Conservation (phyloP, 2,329 filamentous ascomycete genomes). For the Ophiostoma sp. region DNA sequence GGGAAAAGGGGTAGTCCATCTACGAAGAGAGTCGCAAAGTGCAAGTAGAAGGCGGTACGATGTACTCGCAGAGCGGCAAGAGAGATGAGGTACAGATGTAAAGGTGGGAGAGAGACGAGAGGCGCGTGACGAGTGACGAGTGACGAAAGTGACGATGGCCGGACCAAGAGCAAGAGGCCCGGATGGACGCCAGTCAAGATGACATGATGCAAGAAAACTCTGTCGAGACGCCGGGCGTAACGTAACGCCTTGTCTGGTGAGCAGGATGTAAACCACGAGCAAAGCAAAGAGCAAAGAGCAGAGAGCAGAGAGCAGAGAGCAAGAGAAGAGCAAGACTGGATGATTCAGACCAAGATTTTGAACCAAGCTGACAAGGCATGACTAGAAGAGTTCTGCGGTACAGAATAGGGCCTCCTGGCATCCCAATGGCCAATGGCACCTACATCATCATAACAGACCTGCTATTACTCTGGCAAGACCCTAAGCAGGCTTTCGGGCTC, state of each 20-base stretch:
- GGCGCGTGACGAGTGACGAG: too few species aligned
- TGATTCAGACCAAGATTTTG: neutral
- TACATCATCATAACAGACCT: neutral
- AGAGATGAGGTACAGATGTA: neutral
- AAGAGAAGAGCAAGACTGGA: neutral
- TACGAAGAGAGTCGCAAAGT: neutral
- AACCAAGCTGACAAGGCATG: neutral
- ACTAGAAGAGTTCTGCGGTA: neutral
- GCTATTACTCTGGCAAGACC: neutral
- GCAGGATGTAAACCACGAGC: neutral
- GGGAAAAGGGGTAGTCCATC: slow-evolving; percentile 10
- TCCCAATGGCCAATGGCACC: neutral
- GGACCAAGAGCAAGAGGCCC: neutral
- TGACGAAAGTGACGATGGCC: neutral
- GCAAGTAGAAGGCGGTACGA: neutral
- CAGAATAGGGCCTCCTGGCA: neutral
- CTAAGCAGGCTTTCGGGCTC: slow-evolving; percentile 7
- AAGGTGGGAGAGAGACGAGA: too few species aligned
- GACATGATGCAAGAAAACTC: neutral
- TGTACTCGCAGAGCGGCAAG: neutral
- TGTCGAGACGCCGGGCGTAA: neutral
- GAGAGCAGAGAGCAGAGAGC: too few species aligned
- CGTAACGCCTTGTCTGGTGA: neutral
- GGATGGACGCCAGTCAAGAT: neutral
- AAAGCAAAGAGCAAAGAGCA: too few species aligned